These are phyloP conservation scores for Phanerochaete sordida DNA, from an alignment of 768 basidiomycete species.

Conservation along the genomic window DNA sequence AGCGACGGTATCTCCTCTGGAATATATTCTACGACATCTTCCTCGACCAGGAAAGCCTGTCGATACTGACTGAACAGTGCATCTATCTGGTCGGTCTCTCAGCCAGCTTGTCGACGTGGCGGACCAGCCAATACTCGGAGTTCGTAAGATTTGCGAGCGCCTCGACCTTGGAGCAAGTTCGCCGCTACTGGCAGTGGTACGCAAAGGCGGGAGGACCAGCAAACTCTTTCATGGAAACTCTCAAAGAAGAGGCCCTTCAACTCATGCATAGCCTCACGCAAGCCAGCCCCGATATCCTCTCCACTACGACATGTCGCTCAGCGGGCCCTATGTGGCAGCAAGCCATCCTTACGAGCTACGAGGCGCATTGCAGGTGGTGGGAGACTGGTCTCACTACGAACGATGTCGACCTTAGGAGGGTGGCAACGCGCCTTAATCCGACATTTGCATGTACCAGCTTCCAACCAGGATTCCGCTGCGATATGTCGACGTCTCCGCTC, in stretches of 20 bases:
- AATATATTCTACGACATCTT: conserved; percentile 48
- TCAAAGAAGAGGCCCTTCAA: no score
- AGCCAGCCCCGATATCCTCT: no score
- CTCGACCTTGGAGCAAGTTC: conserved; percentile 37
- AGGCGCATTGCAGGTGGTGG: conserved; percentile 34
- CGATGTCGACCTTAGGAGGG: conserved; percentile 10
- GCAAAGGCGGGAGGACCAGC: not conserved
- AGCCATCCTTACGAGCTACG: conserved; percentile 13
- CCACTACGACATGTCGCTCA: conserved; percentile 19
- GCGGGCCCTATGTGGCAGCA: conserved; percentile 33
- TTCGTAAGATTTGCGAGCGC: conserved; percentile 36
- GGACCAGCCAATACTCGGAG: conserved; percentile 32
- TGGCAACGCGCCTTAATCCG: conserved; percentile 37
- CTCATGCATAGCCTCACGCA: no score
- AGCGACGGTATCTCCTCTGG: conserved; percentile 28
- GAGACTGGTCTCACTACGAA: conserved; percentile 35
- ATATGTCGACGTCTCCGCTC: conserved; percentile 42
- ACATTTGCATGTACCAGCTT: conserved; percentile 39
- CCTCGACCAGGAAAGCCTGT: conserved; percentile 34
- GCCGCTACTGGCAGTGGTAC: conserved; percentile 34
- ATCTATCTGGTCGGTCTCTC: conserved; percentile 33
- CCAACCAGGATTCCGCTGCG: conserved; percentile 36
- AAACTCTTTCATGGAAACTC: no score
- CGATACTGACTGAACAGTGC: conserved; percentile 36
- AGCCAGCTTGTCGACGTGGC: conserved; percentile 34